Evolutionary conservation across 805 yeast species (phyloP), one percentile per base, ranked within the genome.

Genomic region (Spathaspora girioi): DNA sequence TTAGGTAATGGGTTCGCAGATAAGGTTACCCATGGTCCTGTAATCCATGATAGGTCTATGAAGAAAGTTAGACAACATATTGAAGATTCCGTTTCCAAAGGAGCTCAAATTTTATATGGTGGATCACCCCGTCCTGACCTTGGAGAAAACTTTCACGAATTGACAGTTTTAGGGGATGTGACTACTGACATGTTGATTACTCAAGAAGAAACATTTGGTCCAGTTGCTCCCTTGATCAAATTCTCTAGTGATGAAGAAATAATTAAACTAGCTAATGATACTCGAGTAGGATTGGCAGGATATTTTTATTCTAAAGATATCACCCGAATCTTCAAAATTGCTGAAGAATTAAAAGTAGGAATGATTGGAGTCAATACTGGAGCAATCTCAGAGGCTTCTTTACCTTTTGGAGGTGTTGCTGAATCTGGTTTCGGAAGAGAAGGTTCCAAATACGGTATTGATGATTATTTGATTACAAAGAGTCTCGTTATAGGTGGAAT

Each of bases 311-410:
- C 91, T 18, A 64, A 73, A 49, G 79, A 85, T 65, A 65, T 82
- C 50, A 63, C 72, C 46, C 76, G 83, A 46, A 73, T 84, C 8
- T 76, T 83, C 67, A 73, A 78, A 50, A 81, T 86, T 8, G 83
- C 88, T 31, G 91, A 86, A 67, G 81, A 75, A 23, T 73, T 89
- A 48, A 82, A 89, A 56, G 82, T 78, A 27, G 96, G 96, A 46
- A 89, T 89, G 96, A 79, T 89, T 49, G 94, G 94, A 42, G 83
- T 82, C 51, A 89, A 89, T 68, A 81, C 90, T 10, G 94, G 94
- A 26, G 70, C 79, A 10, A 79, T 89, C 50, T 81, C 89, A 15
- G 93, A 73, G 54, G 79, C 87, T 17, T 69, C 84, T 5, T 59
- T 82, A 45, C 87, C 87, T 55, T 73, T 73, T 57, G 77, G 89